These are phyloP conservation scores for Lasiodiplodia sp. DNA, from an alignment of 2,329 filamentous ascomycete genomes.

Conservation along the genomic window DNA sequence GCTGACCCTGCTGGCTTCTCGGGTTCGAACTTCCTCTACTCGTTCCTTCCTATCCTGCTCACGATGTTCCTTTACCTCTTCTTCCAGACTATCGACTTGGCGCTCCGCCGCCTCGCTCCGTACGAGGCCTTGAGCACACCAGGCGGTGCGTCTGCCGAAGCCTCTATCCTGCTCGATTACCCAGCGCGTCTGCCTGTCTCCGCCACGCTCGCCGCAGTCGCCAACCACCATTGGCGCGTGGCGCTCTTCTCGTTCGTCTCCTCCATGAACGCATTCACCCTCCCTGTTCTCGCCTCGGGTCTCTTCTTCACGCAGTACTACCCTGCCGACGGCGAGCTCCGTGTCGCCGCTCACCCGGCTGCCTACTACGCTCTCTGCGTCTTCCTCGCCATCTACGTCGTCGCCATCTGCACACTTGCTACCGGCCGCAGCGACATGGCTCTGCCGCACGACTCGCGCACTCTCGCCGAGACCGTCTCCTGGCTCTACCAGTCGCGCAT, in stretches of 20 bases:
- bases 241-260: constrained; percentile 68
- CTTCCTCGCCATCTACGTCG: constrained; percentile 73
- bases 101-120: constrained; percentile 71
- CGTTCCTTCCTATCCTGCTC: constrained; percentile 73
- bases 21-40: constrained; percentile 86
- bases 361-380: constrained; percentile 77
- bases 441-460: constrained; percentile 76
- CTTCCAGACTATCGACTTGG: constrained; percentile 72
- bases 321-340: constrained; percentile 40
- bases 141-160: constrained; percentile 67
- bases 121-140: constrained; percentile 69
- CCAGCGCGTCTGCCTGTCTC: constrained; percentile 70
- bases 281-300: constrained; percentile 74
- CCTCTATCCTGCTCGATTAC: constrained; percentile 75
- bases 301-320: constrained; percentile 77
- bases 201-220: constrained; percentile 63
- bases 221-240: constrained; percentile 70
- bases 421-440: constrained; percentile 67
- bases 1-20: constrained; percentile 74
- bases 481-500: constrained; percentile 78
- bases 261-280: constrained; percentile 61
- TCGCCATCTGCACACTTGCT: constrained; percentile 65
- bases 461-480: constrained; percentile 77
- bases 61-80: constrained; percentile 72
- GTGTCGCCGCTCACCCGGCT: constrained; percentile 74